Base-by-base conservation (phyloP, 2,329 filamentous ascomycete genomes). In the Colletotrichum scovillei region DNA sequence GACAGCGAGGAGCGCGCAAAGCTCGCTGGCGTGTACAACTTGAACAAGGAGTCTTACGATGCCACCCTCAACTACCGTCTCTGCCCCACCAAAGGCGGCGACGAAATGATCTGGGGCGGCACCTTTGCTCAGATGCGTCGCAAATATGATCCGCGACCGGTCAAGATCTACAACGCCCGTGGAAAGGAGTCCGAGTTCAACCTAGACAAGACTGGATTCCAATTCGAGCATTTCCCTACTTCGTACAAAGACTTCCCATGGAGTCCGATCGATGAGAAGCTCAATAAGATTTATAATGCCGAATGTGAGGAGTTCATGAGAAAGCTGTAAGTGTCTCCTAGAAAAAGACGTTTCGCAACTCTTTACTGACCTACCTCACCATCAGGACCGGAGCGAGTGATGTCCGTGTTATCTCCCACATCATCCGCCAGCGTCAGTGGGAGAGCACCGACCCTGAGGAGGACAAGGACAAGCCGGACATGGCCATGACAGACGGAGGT, bases 101-200 rank as follows among this genome's bases (percentile, higher is more conserved):
- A 69, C 26, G 59, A 69, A 52, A 35, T 69, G 59, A 64, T 69
- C 5, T 69, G 67, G 67, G 67, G 67, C 8, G 67, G 67, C 9
- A 69, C 67, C n/a, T 69, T 69, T 32, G 67, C 67, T 0, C 67
- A 69, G 14, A 69, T 69, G 67, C 67, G 67, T 7, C 59, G 67
- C 9, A 69, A 65, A 14, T 65, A 69, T 16, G 67, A 69, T n/a
- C 67, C 59, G 2, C 52, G 35, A 7, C 56, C 30, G 3, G 65
- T 46, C 46, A n/a, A 53, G 16, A 57, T 69, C 6, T 26, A 64
- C 3, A 69, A 69, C 12, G 67, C 59, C 4, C 52, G 67, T 16
- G 67, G 67, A 8, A 69, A 64, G 7, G 67, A 69, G 14, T 46
- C 24, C 5, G 59, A 69, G 24, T 69, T 69, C 11, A 52, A 26